Base-by-base conservation (phyloP, 1,284 basidiomycete species). In the Leccinum idahoense region DNA sequence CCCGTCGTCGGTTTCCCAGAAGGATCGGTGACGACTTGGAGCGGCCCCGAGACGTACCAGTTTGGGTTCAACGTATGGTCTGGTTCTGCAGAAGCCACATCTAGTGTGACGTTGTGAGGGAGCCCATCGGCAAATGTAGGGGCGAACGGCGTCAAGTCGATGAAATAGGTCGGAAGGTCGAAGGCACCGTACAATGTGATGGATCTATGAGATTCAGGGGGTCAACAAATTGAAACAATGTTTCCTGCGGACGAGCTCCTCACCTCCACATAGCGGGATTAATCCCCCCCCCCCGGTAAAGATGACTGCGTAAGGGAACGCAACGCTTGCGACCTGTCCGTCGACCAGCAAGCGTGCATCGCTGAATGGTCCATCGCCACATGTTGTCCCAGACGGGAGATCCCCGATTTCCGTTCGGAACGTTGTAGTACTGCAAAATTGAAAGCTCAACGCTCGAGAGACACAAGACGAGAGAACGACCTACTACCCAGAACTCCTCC, bases 321-420 rank as follows among this genome's bases (percentile, higher is more conserved):
- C 89, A 18, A 85, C 82, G 2, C 92, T 92, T 7, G 90, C 90
- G 8, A 94, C 78, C 67, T 77, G 76, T 1, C 85, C 87, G 66
- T 94, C 92, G 7, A 93, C 82, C n/a, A 89, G 78, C 58, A 94
- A 73, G 59, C 90, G 85, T 15, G 93, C 85, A 74, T 94, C 92
- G 41, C 91, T 82, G 80, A 92, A 93, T 2, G 92, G 86, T 1
- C 88, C 89, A 65, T 86, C 81, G 1, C 81, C 83, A 61, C 80
- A 81, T 5, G 82, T 82, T 32, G 79, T 82, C 5, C 77, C 83
- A 6, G 74, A 56, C 2, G 89, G 88, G 7, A 92, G 74, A 63
- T 81, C 76, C 5, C 71, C 63, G 67, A 70, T 86, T 85, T 71
- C 23, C 23, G 18, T 49, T 49, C 46, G 46, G 46, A 7, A 49